Conservation (phyloP, 2,329 filamentous ascomycete genomes). For the Gnomoniopsis sp. region DNA sequence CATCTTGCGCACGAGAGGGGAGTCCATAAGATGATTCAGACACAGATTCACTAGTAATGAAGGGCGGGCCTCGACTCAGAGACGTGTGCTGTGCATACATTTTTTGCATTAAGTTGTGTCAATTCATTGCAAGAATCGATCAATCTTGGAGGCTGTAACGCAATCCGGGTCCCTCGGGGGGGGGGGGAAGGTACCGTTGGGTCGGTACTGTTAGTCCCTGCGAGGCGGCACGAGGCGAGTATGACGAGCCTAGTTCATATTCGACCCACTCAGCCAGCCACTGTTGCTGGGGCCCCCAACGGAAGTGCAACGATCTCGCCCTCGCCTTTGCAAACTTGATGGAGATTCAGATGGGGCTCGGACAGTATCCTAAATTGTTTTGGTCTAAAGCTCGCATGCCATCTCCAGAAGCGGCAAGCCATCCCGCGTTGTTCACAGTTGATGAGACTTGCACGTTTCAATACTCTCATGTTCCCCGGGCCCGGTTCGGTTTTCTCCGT, state of each 20-base stretch:
- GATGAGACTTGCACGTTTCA: not conserved
- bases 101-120: not conserved
- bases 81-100: too few species aligned
- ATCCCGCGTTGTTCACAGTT: not conserved
- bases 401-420: not conserved
- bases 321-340: not conserved
- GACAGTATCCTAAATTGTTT: too few species aligned
- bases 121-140: not conserved
- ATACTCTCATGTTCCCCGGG: not conserved
- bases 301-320: not conserved
- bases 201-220: not conserved
- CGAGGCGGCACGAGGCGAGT: not conserved
- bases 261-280: not conserved
- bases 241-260: not conserved
- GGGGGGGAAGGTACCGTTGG: not conserved
- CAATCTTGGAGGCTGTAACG: not conserved
- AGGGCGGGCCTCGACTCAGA: too few species aligned
- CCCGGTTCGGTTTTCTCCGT: not conserved
- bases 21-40: not conserved
- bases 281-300: not conserved
- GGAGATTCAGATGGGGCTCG: not conserved
- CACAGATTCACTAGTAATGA: too few species aligned
- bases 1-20: not conserved
- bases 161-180: not conserved
- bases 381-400: not conserved